Evolutionary conservation across 768 basidiomycete species (phyloP), one percentile per base, ranked within the genome.

Genomic region (Coprinellus micaceus): DNA sequence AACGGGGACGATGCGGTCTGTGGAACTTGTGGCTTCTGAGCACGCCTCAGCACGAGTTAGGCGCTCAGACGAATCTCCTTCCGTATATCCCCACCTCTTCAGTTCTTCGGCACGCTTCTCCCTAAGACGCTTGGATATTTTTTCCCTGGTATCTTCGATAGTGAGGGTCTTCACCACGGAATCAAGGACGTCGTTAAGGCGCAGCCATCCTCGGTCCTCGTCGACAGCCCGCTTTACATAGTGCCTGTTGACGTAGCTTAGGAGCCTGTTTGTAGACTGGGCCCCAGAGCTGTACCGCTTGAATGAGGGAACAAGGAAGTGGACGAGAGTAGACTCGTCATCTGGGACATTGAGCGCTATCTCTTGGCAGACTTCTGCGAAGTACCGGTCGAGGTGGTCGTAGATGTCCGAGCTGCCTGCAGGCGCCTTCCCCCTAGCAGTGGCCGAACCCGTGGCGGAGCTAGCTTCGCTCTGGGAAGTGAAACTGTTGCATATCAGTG

Each of bases 221-320:
- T 91, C 88, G 15, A 86, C 75, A 44, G 85, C 86, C 17, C 86
- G 85, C 67, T 84, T 85, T 64, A 88, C 86, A 64, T 86, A 86
- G 67, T 88, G 86, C 25, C 88, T 84, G 65, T 86, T 86, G 59
- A 91, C 85, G 65, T 91, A 91, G 73, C 83, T 89, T 62, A 90
- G 77, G 29, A 91, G 81, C 62, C 89, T 82, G 69, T 86, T 80
- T 54, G 86, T 81, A 52, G 86, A 80, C 60, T 82, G 79, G 3
- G 83, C 83, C 47, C 89, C 88, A 41, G 82, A 76, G 59, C 78
- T 78, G 67, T 82, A 91, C 52, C 88, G 86, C 60, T 81, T 79
- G 77, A 88, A 90, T 65, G 79, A 82, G 9, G 85, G 82, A 28
- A 89, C 72, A 62, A 89, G 80, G 71, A 89, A 90, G 61, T 83